Evolutionary conservation across 169 alveolate genomes (phyloP), one percentile per base, ranked within the genome.

Genomic region (Plasmodium cynomolgi): DNA sequence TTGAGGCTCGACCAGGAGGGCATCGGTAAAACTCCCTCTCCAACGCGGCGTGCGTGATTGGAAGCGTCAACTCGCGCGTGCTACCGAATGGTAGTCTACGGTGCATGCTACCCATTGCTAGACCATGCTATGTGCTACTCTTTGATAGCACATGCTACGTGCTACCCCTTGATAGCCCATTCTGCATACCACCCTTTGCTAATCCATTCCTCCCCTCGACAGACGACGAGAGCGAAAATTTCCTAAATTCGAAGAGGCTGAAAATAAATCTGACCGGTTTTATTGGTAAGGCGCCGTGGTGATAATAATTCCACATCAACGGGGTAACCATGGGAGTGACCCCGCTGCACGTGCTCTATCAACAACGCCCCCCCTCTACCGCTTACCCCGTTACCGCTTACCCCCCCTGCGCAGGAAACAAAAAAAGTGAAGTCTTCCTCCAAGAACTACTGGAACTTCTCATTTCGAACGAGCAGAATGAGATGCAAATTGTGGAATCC

Each of bases 1-100:
- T 91, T 96, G 68, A 94, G 95, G 94, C 91, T 81, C 39, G 93
- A 86, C 33, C 94, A 96, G 54, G 97, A 96, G 50, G 90, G 83
- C 26, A 96, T 91, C 84, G 97, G 97, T 80, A 90, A 4, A 4
- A 1, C 29, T 20, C 34, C 8, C 26, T 1, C 39, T 23, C 58
- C 39, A 20, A 6, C 31, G 39, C 29, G 20, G 29, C 17, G 5
- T 37, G 23, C 1, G 56, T 3, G 54, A 11, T 20, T 20, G 8
- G 50, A 77, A 6, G 20, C 26, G 50, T 31, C 41, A 5, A 15
- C 54, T 11, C n/a, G 26, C 8, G 50, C 26, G 29, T 77, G 50
- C 11, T 41, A 9, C 54, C 13, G n/a, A n/a, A n/a, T n/a, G n/a
- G n/a, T n/a, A n/a, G n/a, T n/a, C n/a, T n/a, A n/a, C 23, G 7